Evolutionary conservation across 2,329 filamentous ascomycete genomes (phyloP).

Genomic region (Lasiodiplodia hormozganensis): DNA sequence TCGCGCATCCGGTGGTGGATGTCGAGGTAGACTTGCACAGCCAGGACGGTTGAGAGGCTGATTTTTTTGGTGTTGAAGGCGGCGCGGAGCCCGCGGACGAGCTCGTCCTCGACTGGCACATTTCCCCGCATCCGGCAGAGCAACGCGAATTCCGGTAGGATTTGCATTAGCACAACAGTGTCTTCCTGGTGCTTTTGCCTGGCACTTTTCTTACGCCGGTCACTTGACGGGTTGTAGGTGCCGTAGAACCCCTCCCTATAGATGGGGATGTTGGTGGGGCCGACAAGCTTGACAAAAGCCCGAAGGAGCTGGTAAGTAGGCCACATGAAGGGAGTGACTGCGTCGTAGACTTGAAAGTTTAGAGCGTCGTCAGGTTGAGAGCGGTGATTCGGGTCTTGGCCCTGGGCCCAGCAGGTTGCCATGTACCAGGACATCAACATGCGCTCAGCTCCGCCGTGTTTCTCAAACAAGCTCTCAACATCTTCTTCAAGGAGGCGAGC

Average conservation of each 20-base stretch:
- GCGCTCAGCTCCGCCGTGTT: conserved; percentile 24
- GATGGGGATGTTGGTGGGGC: conserved; percentile 35
- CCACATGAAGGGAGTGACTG: conserved; percentile 19
- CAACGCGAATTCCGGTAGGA: conserved; percentile 41
- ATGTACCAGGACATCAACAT: background rate
- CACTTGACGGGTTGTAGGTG: conserved; percentile 39
- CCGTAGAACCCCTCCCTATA: conserved; percentile 38
- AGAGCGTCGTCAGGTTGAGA: conserved; percentile 31
- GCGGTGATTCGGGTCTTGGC: background rate
- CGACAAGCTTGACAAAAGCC: conserved; percentile 36
- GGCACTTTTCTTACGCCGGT: conserved; percentile 39
- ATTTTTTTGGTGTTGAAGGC: conserved; percentile 39
- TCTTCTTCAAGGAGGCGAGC: conserved; percentile 34
- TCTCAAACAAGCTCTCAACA: conserved; percentile 19
- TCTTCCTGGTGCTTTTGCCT: conserved; percentile 45
- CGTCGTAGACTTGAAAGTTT: conserved; percentile 34
- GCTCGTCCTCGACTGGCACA: conserved; percentile 39
- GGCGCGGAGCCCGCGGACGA: conserved; percentile 40
- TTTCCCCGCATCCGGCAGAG: conserved; percentile 32
- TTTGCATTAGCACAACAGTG: conserved; percentile 41
- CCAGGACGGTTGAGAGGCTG: conserved; percentile 41
- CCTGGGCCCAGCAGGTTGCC: background rate
- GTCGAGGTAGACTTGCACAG: conserved; percentile 44
- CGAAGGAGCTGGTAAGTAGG: conserved; percentile 33
- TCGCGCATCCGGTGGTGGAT: conserved; percentile 44